Percentiles rank a stretch among this genome's conserved stretches.
Evolutionary conservation across 305 asterid genomes (phyloP).

Genomic region (Lippia alba): DNA sequence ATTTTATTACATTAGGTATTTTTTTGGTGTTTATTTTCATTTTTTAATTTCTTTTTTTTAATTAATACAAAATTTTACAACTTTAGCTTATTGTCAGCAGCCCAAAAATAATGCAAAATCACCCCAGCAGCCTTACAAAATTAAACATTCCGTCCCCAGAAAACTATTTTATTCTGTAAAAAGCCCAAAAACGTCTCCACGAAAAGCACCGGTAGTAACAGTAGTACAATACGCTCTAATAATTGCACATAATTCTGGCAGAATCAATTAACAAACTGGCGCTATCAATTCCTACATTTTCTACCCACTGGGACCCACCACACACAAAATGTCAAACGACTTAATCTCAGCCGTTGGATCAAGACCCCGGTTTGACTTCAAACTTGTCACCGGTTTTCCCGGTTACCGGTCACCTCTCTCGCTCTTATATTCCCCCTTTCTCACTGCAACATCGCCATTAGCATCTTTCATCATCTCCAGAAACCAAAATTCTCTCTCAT

Average conservation of each 20-base stretch:
- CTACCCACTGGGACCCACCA: slow-evolving; percentile 44
- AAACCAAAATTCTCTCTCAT: too few relatives aligned
- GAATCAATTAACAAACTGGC: slow-evolving; percentile 26
- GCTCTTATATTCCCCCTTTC: slow-evolving; percentile 31
- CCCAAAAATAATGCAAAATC: too few relatives aligned
- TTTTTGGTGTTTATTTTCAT: too few relatives aligned
- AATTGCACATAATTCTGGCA: slow-evolving; percentile 33
- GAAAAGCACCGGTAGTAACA: background rate
- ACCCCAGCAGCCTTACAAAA: too few relatives aligned
- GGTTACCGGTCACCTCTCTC: slow-evolving; percentile 43
- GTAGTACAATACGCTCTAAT: background rate
- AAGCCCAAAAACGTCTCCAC: too few relatives aligned
- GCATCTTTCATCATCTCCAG: too few relatives aligned
- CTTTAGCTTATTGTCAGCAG: too few relatives aligned
- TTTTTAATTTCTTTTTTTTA: too few relatives aligned
- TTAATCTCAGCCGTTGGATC: slow-evolving; percentile 57
- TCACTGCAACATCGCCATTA: background rate
- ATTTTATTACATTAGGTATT: too few relatives aligned
- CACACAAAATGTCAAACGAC: slow-evolving; percentile 45
- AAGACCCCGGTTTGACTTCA: background rate
- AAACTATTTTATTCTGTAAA: too few relatives aligned
- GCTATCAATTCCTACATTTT: slow-evolving; percentile 30
- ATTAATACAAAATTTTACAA: too few relatives aligned
- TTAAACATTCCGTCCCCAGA: too few relatives aligned
- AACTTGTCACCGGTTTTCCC: slow-evolving; percentile 42